Percentiles rank a stretch among this genome's conserved stretches.
phyloP scores from a whole-genome alignment of 371 early-diverging fungal genomes.

The Nosema muscidifuracis region DNA sequence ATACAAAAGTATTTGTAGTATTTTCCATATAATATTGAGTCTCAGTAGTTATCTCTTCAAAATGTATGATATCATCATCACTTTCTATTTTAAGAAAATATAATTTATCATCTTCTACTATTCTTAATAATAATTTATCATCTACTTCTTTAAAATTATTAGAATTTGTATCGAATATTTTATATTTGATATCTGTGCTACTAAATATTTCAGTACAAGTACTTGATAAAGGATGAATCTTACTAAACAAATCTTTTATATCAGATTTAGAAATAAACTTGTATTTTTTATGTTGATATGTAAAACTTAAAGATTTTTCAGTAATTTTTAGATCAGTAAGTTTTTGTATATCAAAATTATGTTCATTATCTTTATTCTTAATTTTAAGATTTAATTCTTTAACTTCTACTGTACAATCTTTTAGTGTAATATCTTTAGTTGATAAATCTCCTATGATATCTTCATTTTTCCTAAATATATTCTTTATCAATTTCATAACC shows the following conservation, averaged over 20 bases:
- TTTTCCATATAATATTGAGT: slow-evolving; percentile 63
- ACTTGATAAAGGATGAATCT: slow-evolving; percentile 12
- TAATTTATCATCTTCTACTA: slow-evolving; percentile 17
- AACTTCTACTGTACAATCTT: background rate
- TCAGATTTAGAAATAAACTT: slow-evolving; percentile 11
- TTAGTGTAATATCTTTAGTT: background rate
- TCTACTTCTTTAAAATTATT: slow-evolving; percentile 15
- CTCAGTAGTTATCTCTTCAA: slow-evolving; percentile 52
- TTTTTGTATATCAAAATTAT: background rate
- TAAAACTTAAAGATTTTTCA: background rate
- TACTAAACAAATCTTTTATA: background rate
- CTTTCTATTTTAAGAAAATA: slow-evolving; percentile 56
- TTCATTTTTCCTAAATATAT: background rate
- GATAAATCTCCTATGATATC: background rate
- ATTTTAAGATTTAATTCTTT: background rate
- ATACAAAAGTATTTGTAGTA: slow-evolving; percentile 60
- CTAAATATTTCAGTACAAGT: background rate
- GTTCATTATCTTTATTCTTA: background rate
- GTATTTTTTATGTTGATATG: slow-evolving; percentile 23
- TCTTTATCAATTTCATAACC: too few relatives aligned
- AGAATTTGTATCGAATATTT: slow-evolving; percentile 3
- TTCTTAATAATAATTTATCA: background rate
- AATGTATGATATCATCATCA: slow-evolving; percentile 53
- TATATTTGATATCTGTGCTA: slow-evolving; percentile 11
- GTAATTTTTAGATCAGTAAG: background rate